Percentiles rank a stretch among this genome's conserved stretches.
Evolutionary conservation across 495 filamentous ascomycete genomes (phyloP).

Genomic region (Opeltia flavorubescens): DNA sequence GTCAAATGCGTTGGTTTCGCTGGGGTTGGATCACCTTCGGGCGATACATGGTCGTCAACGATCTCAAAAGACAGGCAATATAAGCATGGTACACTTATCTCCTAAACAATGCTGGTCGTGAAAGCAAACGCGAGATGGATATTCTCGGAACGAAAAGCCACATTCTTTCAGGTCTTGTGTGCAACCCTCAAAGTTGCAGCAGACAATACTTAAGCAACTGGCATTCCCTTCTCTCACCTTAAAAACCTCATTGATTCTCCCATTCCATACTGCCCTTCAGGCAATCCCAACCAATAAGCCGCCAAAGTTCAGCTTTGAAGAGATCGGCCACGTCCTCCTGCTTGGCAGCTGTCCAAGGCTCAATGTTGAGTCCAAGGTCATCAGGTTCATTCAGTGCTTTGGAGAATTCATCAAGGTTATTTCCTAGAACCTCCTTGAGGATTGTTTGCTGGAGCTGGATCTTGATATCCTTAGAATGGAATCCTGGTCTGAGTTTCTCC

Average conservation of each 20-base stretch:
- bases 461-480: background rate
- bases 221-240: no score
- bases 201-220: no score
- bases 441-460: background rate
- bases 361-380: background rate
- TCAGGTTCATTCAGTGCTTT: background rate
- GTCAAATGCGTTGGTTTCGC: slow-evolving; percentile 97
- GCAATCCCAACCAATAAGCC: slow-evolving; percentile 1
- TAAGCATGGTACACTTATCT: no score
- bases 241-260: no score
- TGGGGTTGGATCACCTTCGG: slow-evolving; percentile 90
- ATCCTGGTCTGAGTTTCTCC: background rate
- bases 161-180: no score
- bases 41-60: slow-evolving; percentile 92
- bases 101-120: no score
- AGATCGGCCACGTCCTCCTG: background rate
- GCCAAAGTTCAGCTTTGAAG: slow-evolving; percentile 4
- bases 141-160: no score
- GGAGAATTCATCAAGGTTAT: background rate
- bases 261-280: background rate
- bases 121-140: no score
- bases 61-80: slow-evolving; percentile 54
- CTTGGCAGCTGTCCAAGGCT: background rate
- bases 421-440: background rate
- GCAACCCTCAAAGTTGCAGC: no score